Conservation (phyloP, 805 yeast species). For the Candida arabinofermentans region DNA sequence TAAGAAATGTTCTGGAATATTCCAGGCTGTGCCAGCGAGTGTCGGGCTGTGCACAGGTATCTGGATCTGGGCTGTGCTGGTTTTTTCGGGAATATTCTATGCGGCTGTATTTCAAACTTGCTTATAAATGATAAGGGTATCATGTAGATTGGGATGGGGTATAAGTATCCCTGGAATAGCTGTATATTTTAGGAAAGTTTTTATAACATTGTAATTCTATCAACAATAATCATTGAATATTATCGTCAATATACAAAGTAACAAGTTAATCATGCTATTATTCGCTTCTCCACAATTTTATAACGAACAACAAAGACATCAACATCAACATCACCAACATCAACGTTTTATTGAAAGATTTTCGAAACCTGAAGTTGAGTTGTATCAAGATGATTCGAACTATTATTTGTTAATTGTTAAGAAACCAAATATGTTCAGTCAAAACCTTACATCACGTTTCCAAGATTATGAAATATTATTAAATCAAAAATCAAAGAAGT, state of each 20-base stretch:
- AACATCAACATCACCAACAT: constrained; percentile 1
- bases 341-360: neutral
- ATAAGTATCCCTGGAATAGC: no score
- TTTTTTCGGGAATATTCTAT: neutral
- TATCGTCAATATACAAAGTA: no score
- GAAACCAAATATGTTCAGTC: constrained; percentile 1
- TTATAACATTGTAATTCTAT: no score
- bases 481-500: constrained; percentile 4
- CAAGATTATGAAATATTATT: constrained; percentile 22
- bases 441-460: constrained; percentile 7
- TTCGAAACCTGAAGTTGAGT: constrained; percentile 5
- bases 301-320: no score
- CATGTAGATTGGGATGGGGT: neutral
- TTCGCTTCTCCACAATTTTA: constrained; percentile 2
- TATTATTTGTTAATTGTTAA: constrained; percentile 24
- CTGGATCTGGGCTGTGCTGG: constrained; percentile 1
- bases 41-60: no score
- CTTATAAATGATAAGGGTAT: neutral
- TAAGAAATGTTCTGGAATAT: no score
- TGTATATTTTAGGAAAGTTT: no score
- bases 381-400: constrained; percentile 17
- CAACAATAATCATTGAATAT: no score
- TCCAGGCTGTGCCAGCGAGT: no score
- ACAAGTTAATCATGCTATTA: constrained; percentile 5
- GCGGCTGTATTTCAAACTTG: neutral